These are phyloP conservation scores for Gardenia jasminoides DNA, from an alignment of 257 asterid genomes.

Conservation along the genomic window DNA sequence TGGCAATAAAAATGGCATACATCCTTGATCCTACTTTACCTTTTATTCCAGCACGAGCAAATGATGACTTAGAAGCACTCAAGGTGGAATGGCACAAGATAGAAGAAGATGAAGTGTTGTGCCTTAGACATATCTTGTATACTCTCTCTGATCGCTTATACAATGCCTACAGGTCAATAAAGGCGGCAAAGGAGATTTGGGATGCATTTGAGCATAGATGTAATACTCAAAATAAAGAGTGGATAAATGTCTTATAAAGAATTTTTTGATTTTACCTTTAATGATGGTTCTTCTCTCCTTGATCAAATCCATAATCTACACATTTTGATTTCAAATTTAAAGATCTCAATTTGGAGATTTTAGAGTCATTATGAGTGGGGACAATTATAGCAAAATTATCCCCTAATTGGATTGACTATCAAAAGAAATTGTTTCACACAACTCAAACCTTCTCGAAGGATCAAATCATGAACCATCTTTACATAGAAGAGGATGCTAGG, in stretches of 20 bases:
- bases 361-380: background rate
- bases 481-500: background rate
- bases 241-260: background rate
- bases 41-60: background rate
- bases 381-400: too few species aligned
- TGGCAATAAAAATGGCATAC: too few species aligned
- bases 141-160: background rate
- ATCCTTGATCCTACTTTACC: too few species aligned
- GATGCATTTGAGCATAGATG: background rate
- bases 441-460: background rate
- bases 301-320: background rate
- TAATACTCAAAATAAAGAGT: background rate
- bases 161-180: background rate
- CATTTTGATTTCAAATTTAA: background rate
- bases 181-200: background rate
- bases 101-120: background rate
- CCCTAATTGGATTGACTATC: too few species aligned
- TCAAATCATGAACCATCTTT: background rate
- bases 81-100: background rate
- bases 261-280: background rate
- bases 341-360: background rate
- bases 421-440: background rate
- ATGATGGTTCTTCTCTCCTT: background rate
- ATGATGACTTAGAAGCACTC: background rate
- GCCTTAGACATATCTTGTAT: background rate